phyloP scores from a whole-genome alignment of 352 stramenopile genomes.

The Globisporangium orthogonon region DNA sequence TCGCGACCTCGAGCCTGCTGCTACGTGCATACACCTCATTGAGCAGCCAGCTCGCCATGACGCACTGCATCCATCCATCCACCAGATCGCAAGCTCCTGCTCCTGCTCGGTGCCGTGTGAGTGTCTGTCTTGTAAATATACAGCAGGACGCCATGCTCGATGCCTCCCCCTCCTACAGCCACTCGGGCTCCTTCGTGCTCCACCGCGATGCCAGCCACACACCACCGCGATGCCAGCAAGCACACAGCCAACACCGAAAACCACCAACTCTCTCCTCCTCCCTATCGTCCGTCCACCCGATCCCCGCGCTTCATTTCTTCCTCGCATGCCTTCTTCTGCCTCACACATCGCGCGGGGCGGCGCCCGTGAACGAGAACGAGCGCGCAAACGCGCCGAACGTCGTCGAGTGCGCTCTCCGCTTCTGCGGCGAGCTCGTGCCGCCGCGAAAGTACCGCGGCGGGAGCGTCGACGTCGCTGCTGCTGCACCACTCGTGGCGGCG shows the following conservation, averaged over 20 bases:
- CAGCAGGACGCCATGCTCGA: constrained; percentile 13
- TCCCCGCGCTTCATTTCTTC: too few relatives aligned
- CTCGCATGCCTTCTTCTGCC: not conserved
- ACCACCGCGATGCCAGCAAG: not conserved
- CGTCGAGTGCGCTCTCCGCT: constrained; percentile 71
- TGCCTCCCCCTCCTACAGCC: not conserved
- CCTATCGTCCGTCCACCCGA: too few relatives aligned
- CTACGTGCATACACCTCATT: too few relatives aligned
- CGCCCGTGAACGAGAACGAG: constrained; percentile 60
- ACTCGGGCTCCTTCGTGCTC: constrained; percentile 2
- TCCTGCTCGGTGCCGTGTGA: too few relatives aligned
- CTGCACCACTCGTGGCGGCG: not conserved
- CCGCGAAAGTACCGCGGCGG: constrained; percentile 66
- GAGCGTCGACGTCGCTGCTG: constrained; percentile 12
- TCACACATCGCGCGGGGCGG: not conserved
- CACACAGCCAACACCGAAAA: not conserved
- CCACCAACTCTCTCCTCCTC: too few relatives aligned
- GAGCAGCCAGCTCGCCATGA: too few relatives aligned
- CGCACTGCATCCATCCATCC: too few relatives aligned
- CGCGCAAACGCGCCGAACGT: constrained; percentile 73
- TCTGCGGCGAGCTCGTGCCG: constrained; percentile 40
- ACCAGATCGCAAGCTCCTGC: too few relatives aligned
- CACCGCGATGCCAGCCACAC: not conserved
- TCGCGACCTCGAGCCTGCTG: not conserved
- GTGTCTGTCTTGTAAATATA: constrained; percentile 13